Percentiles rank a stretch among this genome's conserved stretches.
Conservation (phyloP, 495 filamentous ascomycete genomes). For the Letharia columbiana region DNA sequence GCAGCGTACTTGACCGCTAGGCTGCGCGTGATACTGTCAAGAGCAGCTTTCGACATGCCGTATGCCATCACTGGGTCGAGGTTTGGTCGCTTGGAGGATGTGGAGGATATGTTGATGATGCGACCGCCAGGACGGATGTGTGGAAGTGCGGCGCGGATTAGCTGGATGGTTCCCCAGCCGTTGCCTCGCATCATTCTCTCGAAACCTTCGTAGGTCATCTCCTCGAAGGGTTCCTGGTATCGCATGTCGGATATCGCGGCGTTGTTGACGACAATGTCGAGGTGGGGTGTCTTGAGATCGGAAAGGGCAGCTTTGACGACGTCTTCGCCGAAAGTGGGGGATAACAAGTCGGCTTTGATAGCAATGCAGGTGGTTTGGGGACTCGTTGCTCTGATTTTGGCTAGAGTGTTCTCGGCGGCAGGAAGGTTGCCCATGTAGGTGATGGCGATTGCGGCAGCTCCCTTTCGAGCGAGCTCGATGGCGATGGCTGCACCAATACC, state of each 20-base stretch:
- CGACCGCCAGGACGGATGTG: background rate
- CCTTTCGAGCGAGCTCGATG: slow-evolving; percentile 37
- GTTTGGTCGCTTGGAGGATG: background rate
- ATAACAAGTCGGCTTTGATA: background rate
- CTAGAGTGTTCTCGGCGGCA: background rate
- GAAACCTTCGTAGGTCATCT: background rate
- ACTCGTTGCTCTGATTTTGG: background rate
- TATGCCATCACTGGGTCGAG: background rate
- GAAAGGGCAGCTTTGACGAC: background rate
- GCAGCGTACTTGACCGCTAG: background rate
- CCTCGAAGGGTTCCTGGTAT: background rate
- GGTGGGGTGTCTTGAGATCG: background rate
- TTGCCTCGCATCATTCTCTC: background rate
- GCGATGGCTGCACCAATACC: slow-evolving; percentile 46
- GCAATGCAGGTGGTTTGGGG: background rate
- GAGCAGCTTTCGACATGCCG: background rate
- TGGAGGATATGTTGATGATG: background rate
- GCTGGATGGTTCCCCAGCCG: background rate
- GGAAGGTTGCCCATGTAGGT: slow-evolving; percentile 23
- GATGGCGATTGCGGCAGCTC: slow-evolving; percentile 40
- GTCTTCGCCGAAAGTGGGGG: background rate
- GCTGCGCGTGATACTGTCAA: background rate
- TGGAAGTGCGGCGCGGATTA: background rate
- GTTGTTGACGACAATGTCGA: background rate
- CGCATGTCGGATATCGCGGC: background rate